phyloP scores from a whole-genome alignment of 768 basidiomycete species.

The Calvatia gigantea region DNA sequence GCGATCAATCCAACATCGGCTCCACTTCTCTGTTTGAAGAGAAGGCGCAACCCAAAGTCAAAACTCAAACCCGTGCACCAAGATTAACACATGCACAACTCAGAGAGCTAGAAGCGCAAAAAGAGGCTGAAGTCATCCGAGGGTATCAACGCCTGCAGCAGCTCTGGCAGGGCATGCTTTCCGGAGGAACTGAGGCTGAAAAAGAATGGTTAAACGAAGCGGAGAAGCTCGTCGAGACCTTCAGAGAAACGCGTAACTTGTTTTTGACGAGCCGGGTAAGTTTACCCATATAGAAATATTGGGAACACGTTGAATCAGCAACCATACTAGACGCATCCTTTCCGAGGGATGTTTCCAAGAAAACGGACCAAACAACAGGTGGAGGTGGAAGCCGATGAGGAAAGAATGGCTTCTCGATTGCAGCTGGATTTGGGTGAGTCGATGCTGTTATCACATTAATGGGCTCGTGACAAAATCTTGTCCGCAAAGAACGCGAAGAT shows the following conservation, averaged over 20 bases:
- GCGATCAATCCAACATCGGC: conserved; percentile 15
- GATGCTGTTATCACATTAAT: background rate
- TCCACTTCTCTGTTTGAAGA: conserved; percentile 64
- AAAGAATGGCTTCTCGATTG: conserved; percentile 71
- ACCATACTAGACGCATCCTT: conserved; percentile 42
- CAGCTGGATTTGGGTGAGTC: conserved; percentile 68
- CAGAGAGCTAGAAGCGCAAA: conserved; percentile 58
- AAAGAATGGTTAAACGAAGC: conserved; percentile 82
- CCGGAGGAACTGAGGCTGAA: conserved; percentile 42
- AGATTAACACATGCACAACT: conserved; percentile 58
- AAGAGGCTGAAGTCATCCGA: conserved; percentile 59
- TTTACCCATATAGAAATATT: conserved; percentile 5
- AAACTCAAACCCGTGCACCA: conserved; percentile 29
- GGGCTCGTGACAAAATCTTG: background rate
- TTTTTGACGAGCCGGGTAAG: conserved; percentile 77
- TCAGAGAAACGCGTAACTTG: conserved; percentile 80
- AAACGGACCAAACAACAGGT: conserved; percentile 34
- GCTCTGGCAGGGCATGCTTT: conserved; percentile 55
- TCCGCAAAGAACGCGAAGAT: conserved; percentile 50
- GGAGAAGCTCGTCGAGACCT: conserved; percentile 83
- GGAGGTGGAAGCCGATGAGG: conserved; percentile 56
- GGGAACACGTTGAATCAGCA: conserved; percentile 7
- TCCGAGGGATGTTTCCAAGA: conserved; percentile 68
- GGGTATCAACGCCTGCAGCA: conserved; percentile 61
- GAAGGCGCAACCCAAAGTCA: conserved; percentile 33